Base-by-base conservation (phyloP, 768 basidiomycete genomes). In the Chalciporus pseudorubinellus region DNA sequence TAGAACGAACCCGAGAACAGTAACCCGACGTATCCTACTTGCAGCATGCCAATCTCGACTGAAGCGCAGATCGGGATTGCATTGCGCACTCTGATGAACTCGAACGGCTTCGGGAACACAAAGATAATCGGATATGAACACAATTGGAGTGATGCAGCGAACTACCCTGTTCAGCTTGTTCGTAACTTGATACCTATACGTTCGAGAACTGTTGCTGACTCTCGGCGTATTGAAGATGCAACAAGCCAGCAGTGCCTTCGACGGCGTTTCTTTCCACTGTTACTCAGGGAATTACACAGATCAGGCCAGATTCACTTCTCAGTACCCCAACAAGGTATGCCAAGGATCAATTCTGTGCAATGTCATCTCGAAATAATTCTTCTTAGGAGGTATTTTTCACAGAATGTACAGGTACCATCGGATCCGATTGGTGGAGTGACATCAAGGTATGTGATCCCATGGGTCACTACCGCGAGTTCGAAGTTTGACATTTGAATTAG, bases 361-460 rank as follows among this genome's bases (percentile, higher is more conserved):
- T n/a, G 40, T 6, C n/a, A 22, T 46, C 7, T 39, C 55, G n/a
- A 55, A n/a, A 31, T 38, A n/a, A 31, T 38, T 40, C n/a, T 12
- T 28, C 11, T 9, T 33, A 68, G 67, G 67, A 69, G 44, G 71
- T 79, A 16, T 76, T 74, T 66, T 70, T 78, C 52, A 78, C 71
- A 59, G 87, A 90, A 65, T 89, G 89, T 60, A 67, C 80, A 1
- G 87, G 88, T 6, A 81, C 76, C 0, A 66, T 78, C 48, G 83
- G 85, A 13, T 77, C 78, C 9, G 84, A 89, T 61, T 90, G 87
- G 87, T 91, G 88, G 88, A 72, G 70, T 43, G 86, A 89, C 58
- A 83, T 89, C 67, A 89, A 89, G 77, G 86, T 82, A 53, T 6
- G 67, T 45, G 26, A 9, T 44, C 16, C 14, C 6, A 28, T 6